These are phyloP conservation scores for Fistulifera solaris DNA, from an alignment of 108 stramenopile genomes.

Conservation along the genomic window DNA sequence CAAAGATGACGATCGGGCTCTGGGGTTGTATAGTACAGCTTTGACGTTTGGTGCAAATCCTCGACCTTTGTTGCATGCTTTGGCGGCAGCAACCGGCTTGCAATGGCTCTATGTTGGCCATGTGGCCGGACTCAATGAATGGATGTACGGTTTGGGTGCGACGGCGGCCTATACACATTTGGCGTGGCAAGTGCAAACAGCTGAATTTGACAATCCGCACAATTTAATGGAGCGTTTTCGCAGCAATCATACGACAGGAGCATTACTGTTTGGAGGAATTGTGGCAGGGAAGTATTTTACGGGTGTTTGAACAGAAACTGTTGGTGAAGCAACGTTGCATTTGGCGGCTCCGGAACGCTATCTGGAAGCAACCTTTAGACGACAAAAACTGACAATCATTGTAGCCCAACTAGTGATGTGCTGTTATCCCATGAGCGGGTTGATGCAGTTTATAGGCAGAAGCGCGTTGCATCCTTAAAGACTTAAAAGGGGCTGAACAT, in stretches of 20 bases:
- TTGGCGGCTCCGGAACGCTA: too few relatives aligned
- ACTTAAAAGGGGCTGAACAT: too few relatives aligned
- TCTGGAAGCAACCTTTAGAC: too few relatives aligned
- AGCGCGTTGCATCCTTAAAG: too few relatives aligned
- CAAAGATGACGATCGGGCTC: conserved; percentile 79
- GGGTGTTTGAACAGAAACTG: too few relatives aligned
- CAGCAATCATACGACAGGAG: conserved; percentile 70
- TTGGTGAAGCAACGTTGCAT: too few relatives aligned
- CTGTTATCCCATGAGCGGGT: too few relatives aligned
- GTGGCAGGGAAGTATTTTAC: conserved; percentile 32
- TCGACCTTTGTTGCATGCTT: conserved; percentile 57
- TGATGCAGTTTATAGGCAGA: too few relatives aligned
- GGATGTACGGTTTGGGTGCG: conserved; percentile 40
- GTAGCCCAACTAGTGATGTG: too few relatives aligned
- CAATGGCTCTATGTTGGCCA: conserved; percentile 56
- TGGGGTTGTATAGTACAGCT: conserved; percentile 88
- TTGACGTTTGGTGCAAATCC: conserved; percentile 74
- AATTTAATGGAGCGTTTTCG: conserved; percentile 78
- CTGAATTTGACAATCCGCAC: conserved; percentile 64
- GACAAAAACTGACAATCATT: too few relatives aligned
- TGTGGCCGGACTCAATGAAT: conserved; percentile 9
- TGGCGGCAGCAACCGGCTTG: conserved; percentile 30
- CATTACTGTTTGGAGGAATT: conserved; percentile 66
- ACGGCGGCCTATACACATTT: conserved; percentile 64
- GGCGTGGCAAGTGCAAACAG: conserved; percentile 79